A percentile compares a stretch with the other conserved stretches of the same genome.
Conservation (phyloP, 768 basidiomycete genomes). For the Lyophyllum decastes region DNA sequence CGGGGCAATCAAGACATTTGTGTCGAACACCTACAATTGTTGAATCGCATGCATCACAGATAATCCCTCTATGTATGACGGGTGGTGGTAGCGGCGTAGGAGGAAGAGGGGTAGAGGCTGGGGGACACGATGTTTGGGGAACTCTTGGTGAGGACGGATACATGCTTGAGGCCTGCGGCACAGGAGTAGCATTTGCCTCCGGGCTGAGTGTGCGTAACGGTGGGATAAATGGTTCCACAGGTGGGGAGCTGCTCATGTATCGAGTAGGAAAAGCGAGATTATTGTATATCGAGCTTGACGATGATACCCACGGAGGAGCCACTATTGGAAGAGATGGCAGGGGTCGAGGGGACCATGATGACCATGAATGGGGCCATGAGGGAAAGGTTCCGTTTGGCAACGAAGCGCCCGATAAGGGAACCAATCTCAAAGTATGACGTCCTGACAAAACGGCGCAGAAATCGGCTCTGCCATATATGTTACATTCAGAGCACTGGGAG, state of each 20-base stretch:
- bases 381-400: not conserved
- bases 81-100: slow-evolving; percentile 22
- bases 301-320: not conserved
- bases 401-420: not conserved
- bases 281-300: not conserved
- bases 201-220: not conserved
- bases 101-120: not conserved
- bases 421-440: slow-evolving; percentile 6
- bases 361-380: not conserved
- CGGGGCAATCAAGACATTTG: slow-evolving; percentile 78
- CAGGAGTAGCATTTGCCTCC: not conserved
- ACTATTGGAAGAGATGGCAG: not conserved
- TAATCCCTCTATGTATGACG: slow-evolving; percentile 56
- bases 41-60: slow-evolving; percentile 65
- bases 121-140: not conserved
- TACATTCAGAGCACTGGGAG: slow-evolving; percentile 35
- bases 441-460: slow-evolving; percentile 4
- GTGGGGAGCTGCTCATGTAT: not conserved
- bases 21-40: slow-evolving; percentile 68
- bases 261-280: not conserved
- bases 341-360: slow-evolving; percentile 2
- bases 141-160: not conserved
- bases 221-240: slow-evolving; percentile 11
- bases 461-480: slow-evolving; percentile 9
- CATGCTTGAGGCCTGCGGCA: not conserved